Percentiles rank a stretch among this genome's conserved stretches.
These are phyloP conservation scores for Exophiala bonariae DNA, from an alignment of 2,329 filamentous ascomycete genomes.

Conservation along the genomic window DNA sequence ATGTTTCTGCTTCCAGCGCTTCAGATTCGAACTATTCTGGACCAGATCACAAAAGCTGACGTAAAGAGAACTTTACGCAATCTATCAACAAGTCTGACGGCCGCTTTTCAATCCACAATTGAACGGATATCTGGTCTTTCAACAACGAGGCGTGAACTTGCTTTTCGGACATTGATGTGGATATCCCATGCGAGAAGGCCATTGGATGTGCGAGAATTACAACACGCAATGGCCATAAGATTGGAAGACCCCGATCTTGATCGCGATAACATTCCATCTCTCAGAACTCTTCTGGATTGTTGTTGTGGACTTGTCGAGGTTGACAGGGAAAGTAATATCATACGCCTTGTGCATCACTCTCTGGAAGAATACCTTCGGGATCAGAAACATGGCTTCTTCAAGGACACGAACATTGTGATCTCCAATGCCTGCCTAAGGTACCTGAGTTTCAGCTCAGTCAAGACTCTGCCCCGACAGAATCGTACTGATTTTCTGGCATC, in stretches of 20 bases:
- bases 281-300: constrained; percentile 27
- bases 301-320: constrained; percentile 37
- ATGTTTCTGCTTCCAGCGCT: constrained; percentile 35
- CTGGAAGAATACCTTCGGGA: constrained; percentile 35
- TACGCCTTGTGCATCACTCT: constrained; percentile 38
- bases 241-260: constrained; percentile 28
- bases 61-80: constrained; percentile 29
- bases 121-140: constrained; percentile 29
- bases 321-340: constrained; percentile 31
- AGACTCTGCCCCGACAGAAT: constrained; percentile 13
- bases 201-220: constrained; percentile 30
- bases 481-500: constrained; percentile 8
- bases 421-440: constrained; percentile 24
- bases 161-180: constrained; percentile 32
- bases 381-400: constrained; percentile 34
- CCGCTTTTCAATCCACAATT: constrained; percentile 32
- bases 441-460: constrained; percentile 15
- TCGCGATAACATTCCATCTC: constrained; percentile 28
- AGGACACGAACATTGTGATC: constrained; percentile 31
- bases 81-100: constrained; percentile 28
- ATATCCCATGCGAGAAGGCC: constrained; percentile 31
- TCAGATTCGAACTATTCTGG: constrained; percentile 32
- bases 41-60: constrained; percentile 32
- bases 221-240: constrained; percentile 33
- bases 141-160: constrained; percentile 27